Percentiles rank a stretch among this genome's conserved stretches.
phyloP scores from a whole-genome alignment of 768 basidiomycete species.

The Lepiota venenata region DNA sequence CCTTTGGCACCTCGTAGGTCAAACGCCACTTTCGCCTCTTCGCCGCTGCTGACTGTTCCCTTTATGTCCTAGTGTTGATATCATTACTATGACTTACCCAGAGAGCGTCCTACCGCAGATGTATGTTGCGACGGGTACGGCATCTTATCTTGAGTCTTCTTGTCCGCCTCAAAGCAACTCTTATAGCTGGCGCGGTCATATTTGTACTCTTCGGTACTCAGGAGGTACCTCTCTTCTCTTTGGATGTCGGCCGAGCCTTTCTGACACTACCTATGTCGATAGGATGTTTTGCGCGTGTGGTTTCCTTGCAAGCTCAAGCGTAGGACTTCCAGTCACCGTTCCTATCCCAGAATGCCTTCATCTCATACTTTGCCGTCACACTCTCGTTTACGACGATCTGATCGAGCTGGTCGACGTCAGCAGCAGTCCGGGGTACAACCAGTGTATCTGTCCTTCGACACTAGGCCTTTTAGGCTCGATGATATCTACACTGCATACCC shows the following conservation, averaged over 20 bases:
- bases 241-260: too few species aligned
- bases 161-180: background rate
- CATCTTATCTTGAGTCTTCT: background rate
- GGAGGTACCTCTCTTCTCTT: slow-evolving; percentile 16
- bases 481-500: background rate
- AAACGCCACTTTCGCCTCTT: background rate
- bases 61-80: background rate
- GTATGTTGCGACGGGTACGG: slow-evolving; percentile 30
- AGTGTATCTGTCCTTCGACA: background rate
- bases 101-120: slow-evolving; percentile 25
- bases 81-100: slow-evolving; percentile 21
- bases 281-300: background rate
- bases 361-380: too few species aligned
- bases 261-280: background rate
- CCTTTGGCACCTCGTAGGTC: slow-evolving; percentile 29
- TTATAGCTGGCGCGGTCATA: slow-evolving; percentile 27
- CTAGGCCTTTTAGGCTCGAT: background rate
- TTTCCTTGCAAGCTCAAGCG: background rate
- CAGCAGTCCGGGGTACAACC: background rate
- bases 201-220: slow-evolving; percentile 35
- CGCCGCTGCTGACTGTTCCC: too few species aligned
- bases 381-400: too few species aligned
- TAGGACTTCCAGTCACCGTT: background rate
- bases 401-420: too few species aligned
- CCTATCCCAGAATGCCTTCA: background rate